Evolutionary conservation across 2,329 filamentous ascomycete species (phyloP).

Genomic region (Sclerotinia nivalis): DNA sequence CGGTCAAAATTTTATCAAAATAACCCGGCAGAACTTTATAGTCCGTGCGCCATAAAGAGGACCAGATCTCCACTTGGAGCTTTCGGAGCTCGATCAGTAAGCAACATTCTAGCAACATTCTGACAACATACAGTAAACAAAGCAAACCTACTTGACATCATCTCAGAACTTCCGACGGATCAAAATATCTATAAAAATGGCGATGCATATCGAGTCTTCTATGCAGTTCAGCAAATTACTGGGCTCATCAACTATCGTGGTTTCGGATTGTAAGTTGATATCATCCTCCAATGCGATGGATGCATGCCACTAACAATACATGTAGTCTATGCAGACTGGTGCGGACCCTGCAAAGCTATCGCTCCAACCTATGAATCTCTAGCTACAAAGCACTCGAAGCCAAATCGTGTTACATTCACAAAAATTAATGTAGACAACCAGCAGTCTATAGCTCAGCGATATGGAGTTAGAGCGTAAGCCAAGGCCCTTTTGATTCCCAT

Average conservation of each 20-base stretch:
- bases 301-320: conserved; percentile 21
- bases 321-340: conserved; percentile 92
- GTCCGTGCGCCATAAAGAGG: conserved; percentile 22
- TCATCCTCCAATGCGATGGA: conserved; percentile 38
- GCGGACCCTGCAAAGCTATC: conserved; percentile 89
- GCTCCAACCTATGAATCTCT: conserved; percentile 86
- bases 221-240: conserved; percentile 73
- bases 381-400: conserved; percentile 74
- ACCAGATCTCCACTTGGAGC: conserved; percentile 20
- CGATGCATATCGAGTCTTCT: conserved; percentile 61
- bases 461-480: conserved; percentile 73
- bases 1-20: conserved; percentile 23
- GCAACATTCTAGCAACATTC: not conserved
- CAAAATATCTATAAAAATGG: not conserved
- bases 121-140: not conserved
- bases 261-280: conserved; percentile 77
- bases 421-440: conserved; percentile 91
- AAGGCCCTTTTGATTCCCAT: conserved; percentile 12
- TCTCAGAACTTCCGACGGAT: not conserved
- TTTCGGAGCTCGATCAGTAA: conserved; percentile 1
- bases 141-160: not conserved
- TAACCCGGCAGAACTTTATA: conserved; percentile 28
- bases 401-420: conserved; percentile 81
- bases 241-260: conserved; percentile 72
- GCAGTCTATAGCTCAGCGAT: conserved; percentile 71